Base-by-base conservation (phyloP, 1,139 yeast species). In the Kazachstania sp. region DNA sequence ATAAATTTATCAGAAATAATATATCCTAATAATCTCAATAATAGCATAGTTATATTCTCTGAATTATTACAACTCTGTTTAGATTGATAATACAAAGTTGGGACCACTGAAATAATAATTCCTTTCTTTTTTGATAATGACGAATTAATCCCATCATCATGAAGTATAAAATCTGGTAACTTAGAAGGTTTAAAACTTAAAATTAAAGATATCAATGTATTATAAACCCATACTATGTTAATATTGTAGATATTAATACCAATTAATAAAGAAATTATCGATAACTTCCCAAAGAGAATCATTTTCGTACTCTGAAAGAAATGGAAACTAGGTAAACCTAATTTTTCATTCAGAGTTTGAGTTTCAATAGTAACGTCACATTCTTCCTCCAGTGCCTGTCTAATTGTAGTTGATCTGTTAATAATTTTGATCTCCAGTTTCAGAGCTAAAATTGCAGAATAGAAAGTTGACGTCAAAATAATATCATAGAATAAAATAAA, bases 401-500 rank as follows among this genome's bases (percentile, higher is more conserved):
- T 81, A 62, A 88, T 77, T 49, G 81, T 78, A 50, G 87, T 82
- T 44, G 90, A 84, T 56, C 90, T 81, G 68, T 92, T 87, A 51
- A 95, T 95, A 54, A 88, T 75, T 61, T 81, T 81, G 62, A 92
- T 87, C 67, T 94, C 97, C 43, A 94, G 79, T 67, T 92, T 92
- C 66, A 92, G 75, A 1, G 95, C 82, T 58, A 92, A 76, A 45
- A 88, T 80, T 1, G 97, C 90, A 9, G 95, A 75, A 66, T 76
- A 92, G 66, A 90, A 90, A 1, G 97, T 86, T 59, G 81, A 77
- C 37, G 87, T 81, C 65, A 87, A 73, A 37, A 87, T 53, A 51
- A 86, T 71, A 65, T 92, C 98, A 59, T 75, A 83, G 7, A 79
- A 69, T 60, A 94, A 71, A 49, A 87, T 82, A 60, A 84, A 74